A percentile compares a stretch with the other conserved stretches of the same genome.
Evolutionary conservation across 306 rosid genomes (phyloP).

Genomic region (Mimosa pudica): DNA sequence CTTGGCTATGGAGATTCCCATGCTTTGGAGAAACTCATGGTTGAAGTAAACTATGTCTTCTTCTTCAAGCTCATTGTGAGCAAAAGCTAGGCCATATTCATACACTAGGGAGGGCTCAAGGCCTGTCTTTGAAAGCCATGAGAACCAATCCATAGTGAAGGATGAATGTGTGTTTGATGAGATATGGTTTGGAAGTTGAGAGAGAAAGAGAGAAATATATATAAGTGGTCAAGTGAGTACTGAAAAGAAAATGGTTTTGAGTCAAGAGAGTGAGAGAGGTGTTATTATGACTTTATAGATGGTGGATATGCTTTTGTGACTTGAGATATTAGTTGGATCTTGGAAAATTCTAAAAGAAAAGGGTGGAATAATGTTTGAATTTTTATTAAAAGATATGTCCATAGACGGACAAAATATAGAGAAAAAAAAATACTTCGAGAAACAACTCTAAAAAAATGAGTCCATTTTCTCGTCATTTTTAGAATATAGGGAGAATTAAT

Average conservation of each 20-base stretch:
- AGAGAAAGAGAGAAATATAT: conserved; percentile 17
- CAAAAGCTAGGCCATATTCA: conserved; percentile 77
- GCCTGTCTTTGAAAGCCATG: conserved; percentile 82
- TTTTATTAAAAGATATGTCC: no score
- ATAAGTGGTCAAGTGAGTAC: background rate
- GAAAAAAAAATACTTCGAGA: no score
- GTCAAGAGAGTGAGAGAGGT: conserved; percentile 16
- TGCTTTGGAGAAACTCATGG: conserved; percentile 95
- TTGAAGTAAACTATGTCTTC: conserved; percentile 82
- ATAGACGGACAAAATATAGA: no score
- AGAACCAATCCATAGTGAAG: conserved; percentile 88
- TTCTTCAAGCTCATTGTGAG: conserved; percentile 89
- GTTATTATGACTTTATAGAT: conserved; percentile 31
- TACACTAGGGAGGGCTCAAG: conserved; percentile 80
- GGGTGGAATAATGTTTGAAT: background rate
- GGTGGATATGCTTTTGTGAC: conserved; percentile 19
- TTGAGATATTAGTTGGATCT: conserved; percentile 51
- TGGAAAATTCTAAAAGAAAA: conserved; percentile 50
- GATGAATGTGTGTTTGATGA: conserved; percentile 20
- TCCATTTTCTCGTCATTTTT: no score
- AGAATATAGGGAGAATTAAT: no score
- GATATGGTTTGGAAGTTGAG: conserved; percentile 26
- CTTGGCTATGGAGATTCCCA: conserved; percentile 95
- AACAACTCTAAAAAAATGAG: no score
- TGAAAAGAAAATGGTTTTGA: conserved; percentile 36